Evolutionary conservation across 2,329 filamentous ascomycete genomes (phyloP), one percentile per base, ranked within the genome.

Genomic region (Corniculantispora saksenae): DNA sequence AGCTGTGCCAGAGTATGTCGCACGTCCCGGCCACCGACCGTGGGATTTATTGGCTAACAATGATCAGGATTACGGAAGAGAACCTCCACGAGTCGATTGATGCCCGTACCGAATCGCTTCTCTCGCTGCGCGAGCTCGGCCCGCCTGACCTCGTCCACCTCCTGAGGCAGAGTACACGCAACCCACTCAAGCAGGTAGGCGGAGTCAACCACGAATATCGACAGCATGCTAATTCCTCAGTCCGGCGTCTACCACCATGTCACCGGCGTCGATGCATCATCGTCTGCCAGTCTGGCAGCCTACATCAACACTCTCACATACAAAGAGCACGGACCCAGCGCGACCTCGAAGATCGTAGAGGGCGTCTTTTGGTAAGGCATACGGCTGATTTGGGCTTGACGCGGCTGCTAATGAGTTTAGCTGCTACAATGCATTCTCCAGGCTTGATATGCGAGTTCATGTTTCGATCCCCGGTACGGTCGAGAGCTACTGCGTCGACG

Each of bases 401-500:
- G n/a, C 23, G n/a, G 27, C 47, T 21, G 23, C 38, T 50, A 25
- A 59, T 38, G 15, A 54, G 50, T 64, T 70, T 3, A 85, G 83
- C 80, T 99, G 95, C 80, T 99, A 99, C 85, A 99, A 99, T 92
- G 95, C 95, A 69, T 97, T 99, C 78, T 98, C 95, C 6, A 88
- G 96, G 69, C 85, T 98, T 61, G 95, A 99, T 75, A 99, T 99
- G 95, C 93, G 95, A 67, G 94, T 99, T 15, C 94, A 98, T 75
- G 94, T 99, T 66, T 94, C 94, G 69, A 98, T 99, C 69, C 95
- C 95, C 21, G 95, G 95, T 67, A 95, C 92, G 12, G 93, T 99
- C 61, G 94, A 99, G 77, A 96, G 93, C 79, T 98, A 97, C 77
- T 98, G 94, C 77, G 91, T 99, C 65, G 94, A 99, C 77, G 95